Conservation (phyloP, 2,329 filamentous ascomycete species). For the Sclerotinia minor region DNA sequence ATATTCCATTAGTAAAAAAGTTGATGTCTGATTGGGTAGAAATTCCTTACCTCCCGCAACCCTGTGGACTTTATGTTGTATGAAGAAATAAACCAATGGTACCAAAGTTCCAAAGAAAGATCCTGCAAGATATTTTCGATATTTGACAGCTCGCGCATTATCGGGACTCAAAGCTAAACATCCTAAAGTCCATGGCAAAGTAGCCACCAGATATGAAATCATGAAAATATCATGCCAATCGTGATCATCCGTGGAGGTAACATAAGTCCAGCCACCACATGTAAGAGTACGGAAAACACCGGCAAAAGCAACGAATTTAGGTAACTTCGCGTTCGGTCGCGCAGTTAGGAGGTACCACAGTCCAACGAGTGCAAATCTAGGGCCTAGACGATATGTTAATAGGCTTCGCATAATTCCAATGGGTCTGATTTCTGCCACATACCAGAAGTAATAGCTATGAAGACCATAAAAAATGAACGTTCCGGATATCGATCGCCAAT, state of each 20-base stretch:
- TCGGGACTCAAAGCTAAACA: conserved; percentile 85
- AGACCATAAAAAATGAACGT: conserved; percentile 93
- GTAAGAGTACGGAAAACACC: conserved; percentile 88
- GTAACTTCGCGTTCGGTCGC: conserved; percentile 70
- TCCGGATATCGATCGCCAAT: conserved; percentile 98
- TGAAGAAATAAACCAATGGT: conserved; percentile 93
- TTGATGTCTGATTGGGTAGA: not conserved
- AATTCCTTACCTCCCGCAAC: conserved; percentile 77
- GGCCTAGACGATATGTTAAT: conserved; percentile 55
- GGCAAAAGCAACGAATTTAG: conserved; percentile 76
- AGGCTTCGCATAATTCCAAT: conserved; percentile 3
- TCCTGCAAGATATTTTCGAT: conserved; percentile 79
- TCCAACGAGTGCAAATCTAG: conserved; percentile 85
- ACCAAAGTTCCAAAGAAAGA: conserved; percentile 90
- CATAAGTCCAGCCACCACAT: conserved; percentile 97
- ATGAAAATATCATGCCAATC: conserved; percentile 99
- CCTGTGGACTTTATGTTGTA: conserved; percentile 96
- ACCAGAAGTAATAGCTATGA: conserved; percentile 95
- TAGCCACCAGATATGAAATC: conserved; percentile 95
- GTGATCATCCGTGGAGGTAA: conserved; percentile 97
- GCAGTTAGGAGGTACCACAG: conserved; percentile 90
- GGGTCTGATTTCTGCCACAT: conserved; percentile 37
- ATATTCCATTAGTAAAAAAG: not conserved
- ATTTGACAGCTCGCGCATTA: conserved; percentile 80
- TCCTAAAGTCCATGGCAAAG: conserved; percentile 90